phyloP scores from a whole-genome alignment of 78 protist species.

The Cavenderia fasciculata region DNA sequence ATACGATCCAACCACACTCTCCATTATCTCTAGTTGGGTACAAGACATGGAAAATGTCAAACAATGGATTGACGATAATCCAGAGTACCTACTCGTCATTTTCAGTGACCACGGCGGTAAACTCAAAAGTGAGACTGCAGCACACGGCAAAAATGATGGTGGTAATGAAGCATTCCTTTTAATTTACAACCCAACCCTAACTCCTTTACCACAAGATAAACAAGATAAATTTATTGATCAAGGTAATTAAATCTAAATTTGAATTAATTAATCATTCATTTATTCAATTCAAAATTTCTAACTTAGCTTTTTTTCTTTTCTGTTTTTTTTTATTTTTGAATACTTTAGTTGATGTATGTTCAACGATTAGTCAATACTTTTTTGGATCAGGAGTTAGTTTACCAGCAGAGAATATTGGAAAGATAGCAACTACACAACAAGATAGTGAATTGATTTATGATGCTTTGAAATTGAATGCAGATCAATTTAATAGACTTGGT shows the following conservation, averaged over 20 bases:
- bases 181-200: conserved; percentile 7
- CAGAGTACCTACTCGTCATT: conserved; percentile 43
- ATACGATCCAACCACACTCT: conserved; percentile 7
- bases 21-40: conserved; percentile 28
- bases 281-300: too few species aligned
- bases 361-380: conserved; percentile 59
- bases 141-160: conserved; percentile 59
- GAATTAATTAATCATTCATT: not conserved
- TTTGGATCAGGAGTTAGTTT: conserved; percentile 39
- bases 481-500: conserved; percentile 46
- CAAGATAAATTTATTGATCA: conserved; percentile 76
- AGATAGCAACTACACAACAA: not conserved
- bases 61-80: conserved; percentile 53
- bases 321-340: too few species aligned
- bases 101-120: conserved; percentile 72
- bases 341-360: conserved; percentile 41
- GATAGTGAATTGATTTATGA: not conserved
- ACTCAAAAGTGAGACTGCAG: conserved; percentile 50
- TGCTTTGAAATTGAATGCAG: conserved; percentile 11
- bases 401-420: conserved; percentile 52
- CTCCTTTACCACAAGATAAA: conserved; percentile 9
- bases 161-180: conserved; percentile 70
- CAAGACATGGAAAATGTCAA: conserved; percentile 37
- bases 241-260: conserved; percentile 1
- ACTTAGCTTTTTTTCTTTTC: too few species aligned